These are phyloP conservation scores for Stipa capillata DNA, from an alignment of 176 grass and related monocot genomes.

Conservation along the genomic window DNA sequence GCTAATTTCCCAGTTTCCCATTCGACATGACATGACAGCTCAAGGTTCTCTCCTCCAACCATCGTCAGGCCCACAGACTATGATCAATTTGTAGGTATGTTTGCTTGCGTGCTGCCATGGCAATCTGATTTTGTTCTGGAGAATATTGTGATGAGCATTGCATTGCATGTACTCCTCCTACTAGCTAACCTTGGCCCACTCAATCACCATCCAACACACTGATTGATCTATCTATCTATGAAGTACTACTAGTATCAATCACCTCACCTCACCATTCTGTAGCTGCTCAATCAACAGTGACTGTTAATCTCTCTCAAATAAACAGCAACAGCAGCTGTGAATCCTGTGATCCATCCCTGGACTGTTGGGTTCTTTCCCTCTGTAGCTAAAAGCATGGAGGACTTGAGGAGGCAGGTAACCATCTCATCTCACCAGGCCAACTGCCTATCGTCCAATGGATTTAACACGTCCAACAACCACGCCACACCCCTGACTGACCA, in stretches of 20 bases:
- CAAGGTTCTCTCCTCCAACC: neutral
- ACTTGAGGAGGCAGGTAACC: neutral
- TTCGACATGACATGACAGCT: neutral
- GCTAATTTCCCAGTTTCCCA: neutral
- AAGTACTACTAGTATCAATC: neutral
- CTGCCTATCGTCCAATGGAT: too few species aligned
- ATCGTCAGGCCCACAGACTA: neutral
- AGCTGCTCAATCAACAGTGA: neutral
- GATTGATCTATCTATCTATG: neutral
- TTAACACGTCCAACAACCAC: conserved; percentile 2
- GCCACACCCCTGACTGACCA: too few species aligned
- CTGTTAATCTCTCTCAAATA: neutral
- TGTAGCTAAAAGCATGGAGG: neutral
- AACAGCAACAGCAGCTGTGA: neutral
- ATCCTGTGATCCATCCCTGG: neutral
- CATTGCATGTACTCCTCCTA: too few species aligned
- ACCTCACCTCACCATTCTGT: neutral
- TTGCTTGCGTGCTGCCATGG: neutral
- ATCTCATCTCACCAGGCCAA: neutral
- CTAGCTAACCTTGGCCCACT: neutral
- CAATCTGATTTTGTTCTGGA: neutral
- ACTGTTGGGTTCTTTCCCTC: too few species aligned
- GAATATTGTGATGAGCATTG: neutral
- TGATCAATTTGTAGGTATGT: neutral
- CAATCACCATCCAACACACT: neutral